Evolutionary conservation across 805 yeast genomes (phyloP), one percentile per base, ranked within the genome.

Genomic region (Wickerhamiella australiensis): DNA sequence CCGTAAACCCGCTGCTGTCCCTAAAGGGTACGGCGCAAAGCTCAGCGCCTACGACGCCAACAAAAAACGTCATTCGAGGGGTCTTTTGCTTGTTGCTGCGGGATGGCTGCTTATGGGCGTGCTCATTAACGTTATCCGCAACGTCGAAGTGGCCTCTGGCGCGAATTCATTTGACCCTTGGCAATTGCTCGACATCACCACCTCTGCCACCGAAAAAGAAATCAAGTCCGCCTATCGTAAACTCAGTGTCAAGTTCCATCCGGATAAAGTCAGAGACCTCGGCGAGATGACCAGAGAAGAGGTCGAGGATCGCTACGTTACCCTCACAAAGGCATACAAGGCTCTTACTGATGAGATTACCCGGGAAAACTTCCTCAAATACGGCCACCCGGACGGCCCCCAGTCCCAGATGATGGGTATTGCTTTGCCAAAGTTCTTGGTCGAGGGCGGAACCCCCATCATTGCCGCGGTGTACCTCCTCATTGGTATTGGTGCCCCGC

Each of bases 311-410:
- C 75, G 75, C 38, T 92, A 77, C 65, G 90, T 88, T 35, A 73
- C 77, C 57, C 83, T 92, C 59, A 81, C 85, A 52, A 84, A 85
- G 66, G 99, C 99, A 22, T 87, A 94, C 68, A 84, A 87, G 66
- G 85, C 98, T 2, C 75, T 92, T 55, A 94, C 98, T 12, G 97
- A 92, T 66, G 96, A 85, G 57, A 74, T 72, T 9, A 79, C 85
- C 2, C 82, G 78, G 59, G 85, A 84, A 57, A 92, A 92, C 63
- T 87, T 76, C 64, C 69, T 81, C 59, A 80, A 77, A 58, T 92
- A 82, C 61, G 99, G 99, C 46, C 95, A 94, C 63, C 99, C 99
- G 3, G 99, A 92, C 68, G 98, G 98, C 40, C 95, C 94, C 38
- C 95, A 85, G 65, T 85, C 85, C 23, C 74, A 82, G 17, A 70